Evolutionary conservation across 1,284 basidiomycete species (phyloP).

Genomic region (Leccinum subrobustum): DNA sequence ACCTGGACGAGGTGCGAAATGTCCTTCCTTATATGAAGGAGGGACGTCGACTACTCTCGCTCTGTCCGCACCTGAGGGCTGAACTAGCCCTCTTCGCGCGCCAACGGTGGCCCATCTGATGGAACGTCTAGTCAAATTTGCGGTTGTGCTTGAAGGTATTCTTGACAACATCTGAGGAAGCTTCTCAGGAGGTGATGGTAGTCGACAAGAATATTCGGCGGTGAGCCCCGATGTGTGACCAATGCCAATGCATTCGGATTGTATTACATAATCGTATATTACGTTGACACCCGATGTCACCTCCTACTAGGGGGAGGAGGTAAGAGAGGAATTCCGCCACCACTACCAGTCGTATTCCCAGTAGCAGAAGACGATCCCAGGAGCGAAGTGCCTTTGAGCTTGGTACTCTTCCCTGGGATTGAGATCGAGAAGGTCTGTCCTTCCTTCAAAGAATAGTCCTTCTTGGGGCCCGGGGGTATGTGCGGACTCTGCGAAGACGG

Average conservation of each 20-base stretch:
- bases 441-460: constrained; percentile 94
- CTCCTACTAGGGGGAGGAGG: constrained; percentile 68
- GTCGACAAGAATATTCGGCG: constrained; percentile 7
- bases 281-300: constrained; percentile 1
- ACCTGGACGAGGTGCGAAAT: constrained; percentile 75
- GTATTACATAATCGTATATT: constrained; percentile 24
- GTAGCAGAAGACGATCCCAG: constrained; percentile 36
- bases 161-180: constrained; percentile 34
- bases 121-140: constrained; percentile 16
- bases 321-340: constrained; percentile 58
- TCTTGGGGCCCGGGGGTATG: constrained; percentile 77
- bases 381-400: constrained; percentile 31
- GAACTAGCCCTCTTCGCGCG: constrained; percentile 54
- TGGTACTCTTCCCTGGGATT: constrained; percentile 71
- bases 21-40: constrained; percentile 65
- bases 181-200: constrained; percentile 9
- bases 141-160: constrained; percentile 20
- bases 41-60: constrained; percentile 79
- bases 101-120: constrained; percentile 20
- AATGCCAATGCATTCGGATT: constrained; percentile 9
- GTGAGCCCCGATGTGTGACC: constrained; percentile 4
- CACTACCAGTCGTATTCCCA: constrained; percentile 21
- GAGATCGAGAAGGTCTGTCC: constrained; percentile 94
- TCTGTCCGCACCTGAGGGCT: constrained; percentile 76
- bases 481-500: constrained; percentile 45